phyloP scores from a whole-genome alignment of 805 yeast genomes.

The Saturnispora ahearnii region DNA sequence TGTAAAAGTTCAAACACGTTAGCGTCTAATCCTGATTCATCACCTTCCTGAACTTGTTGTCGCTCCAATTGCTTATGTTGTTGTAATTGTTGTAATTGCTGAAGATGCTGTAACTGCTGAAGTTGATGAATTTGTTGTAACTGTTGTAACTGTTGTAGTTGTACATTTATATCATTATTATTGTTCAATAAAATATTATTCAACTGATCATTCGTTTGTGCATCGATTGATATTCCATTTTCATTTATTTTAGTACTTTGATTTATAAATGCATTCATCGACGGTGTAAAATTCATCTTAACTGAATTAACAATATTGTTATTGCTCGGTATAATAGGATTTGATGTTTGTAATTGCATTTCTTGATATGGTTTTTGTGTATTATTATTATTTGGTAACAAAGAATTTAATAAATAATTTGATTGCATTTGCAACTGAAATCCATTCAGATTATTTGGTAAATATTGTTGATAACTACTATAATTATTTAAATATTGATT shows the following conservation, averaged over 20 bases:
- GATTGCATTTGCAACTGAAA: constrained; percentile 3
- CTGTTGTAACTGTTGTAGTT: not conserved
- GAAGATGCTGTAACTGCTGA: constrained; percentile 6
- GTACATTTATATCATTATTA: not conserved
- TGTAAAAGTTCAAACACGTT: constrained; percentile 3
- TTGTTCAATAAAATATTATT: not conserved
- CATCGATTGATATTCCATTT: not conserved
- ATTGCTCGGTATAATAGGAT: not conserved
- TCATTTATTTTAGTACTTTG: not conserved
- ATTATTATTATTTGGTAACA: not conserved
- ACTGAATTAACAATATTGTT: not conserved
- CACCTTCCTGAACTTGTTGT: constrained; percentile 6
- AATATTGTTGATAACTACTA: not conserved
- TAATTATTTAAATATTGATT: not conserved
- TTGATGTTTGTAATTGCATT: not conserved
- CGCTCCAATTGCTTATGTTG: constrained; percentile 8
- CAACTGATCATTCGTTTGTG: not conserved
- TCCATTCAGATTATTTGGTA: not conserved
- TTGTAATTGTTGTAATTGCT: constrained; percentile 7
- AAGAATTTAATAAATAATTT: not conserved
- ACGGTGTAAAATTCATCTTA: not conserved
- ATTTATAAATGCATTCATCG: not conserved
- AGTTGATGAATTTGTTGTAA: not conserved
- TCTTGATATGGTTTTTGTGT: not conserved
- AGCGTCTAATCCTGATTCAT: not conserved